phyloP scores from a whole-genome alignment of 257 asterid species.

The Gynochthodes officinalis region DNA sequence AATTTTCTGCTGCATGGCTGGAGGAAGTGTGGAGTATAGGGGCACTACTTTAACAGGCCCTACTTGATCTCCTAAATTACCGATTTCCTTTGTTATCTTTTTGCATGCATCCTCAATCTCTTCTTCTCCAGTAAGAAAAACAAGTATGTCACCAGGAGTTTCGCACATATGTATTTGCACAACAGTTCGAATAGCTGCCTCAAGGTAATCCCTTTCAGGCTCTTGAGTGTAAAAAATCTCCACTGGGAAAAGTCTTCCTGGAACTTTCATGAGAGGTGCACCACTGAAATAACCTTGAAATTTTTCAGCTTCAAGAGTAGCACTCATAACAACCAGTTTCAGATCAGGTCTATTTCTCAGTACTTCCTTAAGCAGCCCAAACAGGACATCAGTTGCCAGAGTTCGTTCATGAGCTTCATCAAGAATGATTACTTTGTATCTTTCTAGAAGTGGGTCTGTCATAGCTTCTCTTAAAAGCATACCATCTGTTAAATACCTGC shows the following conservation, averaged over 20 bases:
- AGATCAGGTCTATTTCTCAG: conserved; percentile 77
- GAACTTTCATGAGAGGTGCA: conserved; percentile 97
- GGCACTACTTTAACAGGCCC: conserved; percentile 92
- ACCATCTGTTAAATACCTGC: conserved; percentile 97
- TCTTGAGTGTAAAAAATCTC: conserved; percentile 91
- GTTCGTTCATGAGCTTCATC: conserved; percentile 99
- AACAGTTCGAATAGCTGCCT: conserved; percentile 93
- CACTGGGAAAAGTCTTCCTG: conserved; percentile 96
- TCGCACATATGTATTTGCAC: conserved; percentile 86
- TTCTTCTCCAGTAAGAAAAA: conserved; percentile 96
- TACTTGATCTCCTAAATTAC: conserved; percentile 81
- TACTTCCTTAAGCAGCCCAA: conserved; percentile 95
- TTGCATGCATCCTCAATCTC: conserved; percentile 98
- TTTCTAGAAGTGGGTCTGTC: conserved; percentile 91
- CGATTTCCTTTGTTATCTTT: conserved; percentile 68
- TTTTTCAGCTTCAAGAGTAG: conserved; percentile 97
- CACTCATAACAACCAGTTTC: conserved; percentile 97
- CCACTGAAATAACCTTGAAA: conserved; percentile 81
- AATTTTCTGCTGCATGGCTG: conserved; percentile 97
- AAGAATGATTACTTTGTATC: conserved; percentile 91
- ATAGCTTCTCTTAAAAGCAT: conserved; percentile 99
- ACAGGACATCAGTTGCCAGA: conserved; percentile 87
- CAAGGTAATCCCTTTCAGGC: conserved; percentile 93
- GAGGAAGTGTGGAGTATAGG: conserved; percentile 92
- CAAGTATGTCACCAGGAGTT: conserved; percentile 91